Percentiles rank a stretch among this genome's conserved stretches.
phyloP scores from a whole-genome alignment of 352 stramenopile species.

The Phytophthora citrophthora region DNA sequence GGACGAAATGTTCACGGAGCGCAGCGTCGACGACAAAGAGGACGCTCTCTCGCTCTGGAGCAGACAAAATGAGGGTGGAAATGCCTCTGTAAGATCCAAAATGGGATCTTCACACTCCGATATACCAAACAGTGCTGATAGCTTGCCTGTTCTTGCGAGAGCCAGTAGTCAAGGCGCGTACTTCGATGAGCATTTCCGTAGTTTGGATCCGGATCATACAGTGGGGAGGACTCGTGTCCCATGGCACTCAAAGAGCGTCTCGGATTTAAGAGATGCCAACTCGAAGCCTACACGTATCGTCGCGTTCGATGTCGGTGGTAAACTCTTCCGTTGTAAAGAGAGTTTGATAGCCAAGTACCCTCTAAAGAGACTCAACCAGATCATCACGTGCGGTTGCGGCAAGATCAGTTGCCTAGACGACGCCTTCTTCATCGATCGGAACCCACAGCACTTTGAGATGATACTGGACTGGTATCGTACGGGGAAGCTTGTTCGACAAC shows the following conservation, averaged over 20 bases:
- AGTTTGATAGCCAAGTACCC: slow-evolving; percentile 67
- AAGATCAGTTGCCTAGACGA: slow-evolving; percentile 46
- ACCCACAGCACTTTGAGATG: slow-evolving; percentile 71
- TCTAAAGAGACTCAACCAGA: slow-evolving; percentile 61
- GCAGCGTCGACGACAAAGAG: slow-evolving; percentile 20
- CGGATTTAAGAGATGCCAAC: slow-evolving; percentile 16
- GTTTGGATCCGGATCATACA: slow-evolving; percentile 26
- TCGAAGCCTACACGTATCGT: slow-evolving; percentile 25
- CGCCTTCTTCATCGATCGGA: slow-evolving; percentile 79
- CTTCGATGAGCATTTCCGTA: slow-evolving; percentile 22
- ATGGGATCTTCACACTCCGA: no score
- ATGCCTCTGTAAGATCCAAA: not conserved
- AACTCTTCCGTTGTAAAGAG: slow-evolving; percentile 71
- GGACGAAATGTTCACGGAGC: slow-evolving; percentile 37
- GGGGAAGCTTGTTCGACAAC: slow-evolving; percentile 46
- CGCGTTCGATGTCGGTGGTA: slow-evolving; percentile 73
- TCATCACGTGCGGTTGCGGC: slow-evolving; percentile 64
- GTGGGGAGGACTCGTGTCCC: slow-evolving; percentile 31
- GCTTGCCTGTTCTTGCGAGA: slow-evolving; percentile 16
- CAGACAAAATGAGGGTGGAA: not conserved
- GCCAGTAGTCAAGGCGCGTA: slow-evolving; percentile 20
- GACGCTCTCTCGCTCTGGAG: slow-evolving; percentile 17
- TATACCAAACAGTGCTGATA: not conserved
- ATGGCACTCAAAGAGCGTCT: slow-evolving; percentile 40
- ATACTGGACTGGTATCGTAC: slow-evolving; percentile 84